Conservation (phyloP, 768 basidiomycete species). For the Naganishia kalamii region DNA sequence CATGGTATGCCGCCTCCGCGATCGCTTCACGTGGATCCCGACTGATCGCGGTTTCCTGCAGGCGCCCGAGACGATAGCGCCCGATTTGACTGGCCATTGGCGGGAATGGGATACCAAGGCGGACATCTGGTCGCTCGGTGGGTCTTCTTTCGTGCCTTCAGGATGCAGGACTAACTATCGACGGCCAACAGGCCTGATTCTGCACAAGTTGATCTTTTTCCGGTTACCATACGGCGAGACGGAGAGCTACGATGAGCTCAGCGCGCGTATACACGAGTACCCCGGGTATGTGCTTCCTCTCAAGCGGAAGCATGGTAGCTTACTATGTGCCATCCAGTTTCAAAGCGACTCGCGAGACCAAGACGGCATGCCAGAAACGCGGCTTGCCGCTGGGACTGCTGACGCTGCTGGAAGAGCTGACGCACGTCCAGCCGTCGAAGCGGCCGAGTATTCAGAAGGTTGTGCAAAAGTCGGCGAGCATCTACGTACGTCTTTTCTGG, state of each 20-base stretch:
- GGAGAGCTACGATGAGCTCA: conserved; percentile 64
- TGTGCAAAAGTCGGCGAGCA: not conserved
- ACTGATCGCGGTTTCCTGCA: not conserved
- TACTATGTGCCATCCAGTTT: conserved; percentile 49
- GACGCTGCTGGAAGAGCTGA: conserved; percentile 64
- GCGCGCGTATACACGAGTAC: conserved; percentile 67
- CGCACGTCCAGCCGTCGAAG: conserved; percentile 57
- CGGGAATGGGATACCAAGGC: conserved; percentile 74
- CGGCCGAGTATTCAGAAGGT: conserved; percentile 72
- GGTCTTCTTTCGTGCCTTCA: not conserved
- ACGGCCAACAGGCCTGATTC: conserved; percentile 59
- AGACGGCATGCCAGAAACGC: conserved; percentile 61
- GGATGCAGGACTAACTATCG: not conserved
- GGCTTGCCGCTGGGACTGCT: conserved; percentile 66
- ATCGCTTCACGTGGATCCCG: not conserved
- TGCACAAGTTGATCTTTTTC: conserved; percentile 89
- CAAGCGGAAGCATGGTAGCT: not conserved
- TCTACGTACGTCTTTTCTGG: not conserved
- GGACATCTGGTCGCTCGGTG: conserved; percentile 92
- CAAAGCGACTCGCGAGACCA: conserved; percentile 53
- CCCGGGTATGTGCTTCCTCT: conserved; percentile 51
- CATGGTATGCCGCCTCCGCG: conserved; percentile 29
- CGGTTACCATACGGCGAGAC: conserved; percentile 70
- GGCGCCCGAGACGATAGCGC: conserved; percentile 77
- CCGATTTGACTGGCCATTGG: conserved; percentile 59